Evolutionary conservation across 2,329 filamentous ascomycete genomes (phyloP), one percentile per base, ranked within the genome.

Genomic region (Talaromyces islandicus): DNA sequence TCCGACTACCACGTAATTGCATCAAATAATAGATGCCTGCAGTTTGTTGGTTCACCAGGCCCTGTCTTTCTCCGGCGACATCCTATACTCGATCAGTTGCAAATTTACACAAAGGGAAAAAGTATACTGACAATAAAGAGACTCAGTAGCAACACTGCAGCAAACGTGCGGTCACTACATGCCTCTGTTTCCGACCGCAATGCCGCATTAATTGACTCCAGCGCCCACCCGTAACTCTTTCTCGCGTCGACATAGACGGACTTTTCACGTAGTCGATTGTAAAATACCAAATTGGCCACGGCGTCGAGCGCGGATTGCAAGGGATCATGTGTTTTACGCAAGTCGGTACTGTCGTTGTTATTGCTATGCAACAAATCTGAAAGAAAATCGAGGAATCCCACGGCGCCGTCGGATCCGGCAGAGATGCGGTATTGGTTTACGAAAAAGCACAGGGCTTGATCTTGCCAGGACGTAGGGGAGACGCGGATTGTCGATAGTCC

Each of bases 371-470:
- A 14, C 35, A 56, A 7, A 29, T 46, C 54, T 1, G 54, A 38
- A 10, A 56, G 41, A 29, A 43, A 56, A 9, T 56, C 54, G 27
- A 56, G 25, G 19, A 46, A 56, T 43, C 54, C 54, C 11, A 46
- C 54, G n/a, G 38, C 54, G 21, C 54, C 54, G 17, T 56, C 54
- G 4, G 35, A 46, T 17, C 35, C 35, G n/a, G 54, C 54, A 6
- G 54, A 25, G 19, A 56, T 56, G 24, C 54, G 54, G 41, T 56
- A 48, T 29, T 56, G 35, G 2, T 56, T 48, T 4, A 56, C 41
- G 17, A 56, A 56, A 38, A 56, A 56, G 11, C 38, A 56, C 32
- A 56, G 19, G 41, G 54, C 54, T 19, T 56, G 54, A 9, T 56
- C 35, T 48, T 48, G 38, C 54, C 54, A 43, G 21, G 35, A 1